phyloP scores from a whole-genome alignment of 768 basidiomycete species.

The Myochromella boudieri region DNA sequence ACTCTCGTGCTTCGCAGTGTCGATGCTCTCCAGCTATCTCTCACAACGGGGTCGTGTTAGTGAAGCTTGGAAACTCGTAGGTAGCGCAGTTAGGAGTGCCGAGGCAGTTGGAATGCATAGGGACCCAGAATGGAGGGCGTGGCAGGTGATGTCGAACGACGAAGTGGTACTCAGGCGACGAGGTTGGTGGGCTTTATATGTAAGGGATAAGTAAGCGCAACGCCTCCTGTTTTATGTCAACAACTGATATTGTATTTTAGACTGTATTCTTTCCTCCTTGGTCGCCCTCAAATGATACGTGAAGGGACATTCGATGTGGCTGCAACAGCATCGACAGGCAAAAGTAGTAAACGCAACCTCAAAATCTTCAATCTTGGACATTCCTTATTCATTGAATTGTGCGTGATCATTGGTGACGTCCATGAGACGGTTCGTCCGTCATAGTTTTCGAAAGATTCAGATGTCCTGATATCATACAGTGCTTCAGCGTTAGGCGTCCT shows the following conservation, averaged over 20 bases:
- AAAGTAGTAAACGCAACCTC: conserved; percentile 28
- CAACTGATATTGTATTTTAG: conserved; percentile 23
- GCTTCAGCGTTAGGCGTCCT: conserved; percentile 34
- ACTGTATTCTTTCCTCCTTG: conserved; percentile 42
- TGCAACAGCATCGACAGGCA: conserved; percentile 28
- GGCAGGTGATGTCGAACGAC: conserved; percentile 44
- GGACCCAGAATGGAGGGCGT: conserved; percentile 39
- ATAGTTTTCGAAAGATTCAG: background rate
- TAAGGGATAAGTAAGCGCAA: conserved; percentile 46
- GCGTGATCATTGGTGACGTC: conserved; percentile 39
- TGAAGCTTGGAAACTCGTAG: conserved; percentile 49
- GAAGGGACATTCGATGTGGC: conserved; percentile 37
- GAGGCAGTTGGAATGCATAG: conserved; percentile 43
- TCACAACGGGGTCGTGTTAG: conserved; percentile 46
- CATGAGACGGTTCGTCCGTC: conserved; percentile 33
- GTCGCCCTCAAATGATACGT: conserved; percentile 43
- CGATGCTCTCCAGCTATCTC: conserved; percentile 44
- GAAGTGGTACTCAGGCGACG: conserved; percentile 39
- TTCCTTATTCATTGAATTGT: conserved; percentile 34
- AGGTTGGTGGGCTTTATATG: conserved; percentile 44
- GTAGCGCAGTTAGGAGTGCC: conserved; percentile 37
- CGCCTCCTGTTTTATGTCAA: conserved; percentile 11
- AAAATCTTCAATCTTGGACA: conserved; percentile 38
- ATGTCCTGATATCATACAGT: conserved; percentile 21
- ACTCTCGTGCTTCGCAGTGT: conserved; percentile 44